phyloP scores from a whole-genome alignment of 1,284 basidiomycete genomes.

The Xerocomus nothofagi region DNA sequence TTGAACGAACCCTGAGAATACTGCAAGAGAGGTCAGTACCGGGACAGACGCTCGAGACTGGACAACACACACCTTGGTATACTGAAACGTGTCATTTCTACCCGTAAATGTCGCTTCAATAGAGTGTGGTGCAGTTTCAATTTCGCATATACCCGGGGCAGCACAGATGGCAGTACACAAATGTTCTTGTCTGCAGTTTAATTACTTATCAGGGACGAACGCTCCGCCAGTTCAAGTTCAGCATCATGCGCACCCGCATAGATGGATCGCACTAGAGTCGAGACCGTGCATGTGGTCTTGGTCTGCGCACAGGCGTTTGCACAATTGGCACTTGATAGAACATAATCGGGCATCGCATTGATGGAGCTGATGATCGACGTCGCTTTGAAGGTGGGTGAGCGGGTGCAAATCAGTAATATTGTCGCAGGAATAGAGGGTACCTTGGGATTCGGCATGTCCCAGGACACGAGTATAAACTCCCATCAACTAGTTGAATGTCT shows the following conservation, averaged over 20 bases:
- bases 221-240: background rate
- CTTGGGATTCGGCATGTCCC: slow-evolving; percentile 45
- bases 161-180: slow-evolving; percentile 44
- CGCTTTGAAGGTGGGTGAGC: slow-evolving; percentile 27
- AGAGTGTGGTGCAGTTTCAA: slow-evolving; percentile 56
- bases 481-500: slow-evolving; percentile 34
- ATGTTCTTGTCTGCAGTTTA: slow-evolving; percentile 47
- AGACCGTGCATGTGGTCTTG: slow-evolving; percentile 56
- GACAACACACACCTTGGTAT: slow-evolving; percentile 43
- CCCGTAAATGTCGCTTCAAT: slow-evolving; percentile 58
- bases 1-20: slow-evolving; percentile 29
- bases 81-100: slow-evolving; percentile 46
- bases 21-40: slow-evolving; percentile 7
- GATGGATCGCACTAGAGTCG: slow-evolving; percentile 42
- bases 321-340: slow-evolving; percentile 53
- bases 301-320: slow-evolving; percentile 50
- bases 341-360: slow-evolving; percentile 54
- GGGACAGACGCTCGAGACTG: background rate
- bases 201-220: background rate
- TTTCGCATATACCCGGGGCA: slow-evolving; percentile 52
- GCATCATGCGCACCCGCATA: slow-evolving; percentile 53
- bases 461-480: slow-evolving; percentile 41
- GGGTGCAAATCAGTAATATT: background rate
- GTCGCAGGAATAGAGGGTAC: slow-evolving; percentile 26
- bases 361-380: slow-evolving; percentile 47